Base-by-base conservation (phyloP, 2,329 filamentous ascomycete species). In the Fusarium begoniae region DNA sequence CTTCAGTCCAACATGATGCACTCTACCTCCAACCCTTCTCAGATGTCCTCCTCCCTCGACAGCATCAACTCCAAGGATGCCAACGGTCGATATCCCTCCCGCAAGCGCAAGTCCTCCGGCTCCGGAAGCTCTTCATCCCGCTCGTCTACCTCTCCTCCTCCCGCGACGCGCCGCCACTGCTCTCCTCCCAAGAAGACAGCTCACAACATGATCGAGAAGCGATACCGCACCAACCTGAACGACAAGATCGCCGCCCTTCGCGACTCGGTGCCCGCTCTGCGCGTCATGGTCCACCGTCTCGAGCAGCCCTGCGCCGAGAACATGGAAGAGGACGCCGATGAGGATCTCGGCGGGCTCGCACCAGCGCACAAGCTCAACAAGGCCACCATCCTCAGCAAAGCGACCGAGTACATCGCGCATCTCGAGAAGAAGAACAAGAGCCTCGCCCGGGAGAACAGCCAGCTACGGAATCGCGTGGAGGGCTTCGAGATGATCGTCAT, bases 201-300 rank as follows among this genome's bases (percentile, higher is more conserved):
- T 2, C 95, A 98, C 83, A 98, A 98, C 83, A 95, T 98, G 87
- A 97, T 98, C 73, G 95, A 98, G 84, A 98, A 97, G 87, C 88
- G 95, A 73, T 98, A 98, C 82, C 91, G 95, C 77, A 97, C 94
- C 57, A 98, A 98, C 78, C 87, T 98, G 65, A 98, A 98, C 80
- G 95, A 98, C 81, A 98, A 98, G 85, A 98, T 98, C 78, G 92
- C 94, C 57, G 94, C 94, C 67, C 86, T 98, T 66, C 89, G 95
- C 77, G 94, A 97, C 81, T 96, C 94, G 76, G 94, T 98, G 14
- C 95, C 95, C 6, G 95, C 93, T 80, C 85, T 98, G 55, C 90
- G 95, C 57, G 92, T 94, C 75, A 93, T 94, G 89, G 79, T 80
- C 26, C 80, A 81, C 55, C 76, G 79, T 48, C 90, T 91, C 30